Evolutionary conservation across 768 basidiomycete genomes (phyloP), one percentile per base, ranked within the genome.

Genomic region (Glaciozyma antarctica): DNA sequence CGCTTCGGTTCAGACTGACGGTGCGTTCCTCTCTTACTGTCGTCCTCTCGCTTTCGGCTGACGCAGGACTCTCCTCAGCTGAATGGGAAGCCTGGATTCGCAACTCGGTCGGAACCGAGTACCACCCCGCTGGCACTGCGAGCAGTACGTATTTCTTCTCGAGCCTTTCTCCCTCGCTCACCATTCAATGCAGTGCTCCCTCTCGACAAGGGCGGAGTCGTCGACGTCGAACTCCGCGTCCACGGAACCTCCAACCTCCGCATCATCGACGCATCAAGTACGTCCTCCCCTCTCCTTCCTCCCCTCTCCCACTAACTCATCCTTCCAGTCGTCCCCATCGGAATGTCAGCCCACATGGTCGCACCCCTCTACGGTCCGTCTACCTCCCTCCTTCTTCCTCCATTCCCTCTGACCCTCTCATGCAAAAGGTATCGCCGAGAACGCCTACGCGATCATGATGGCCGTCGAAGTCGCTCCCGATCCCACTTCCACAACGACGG

Each of bases 181-280:
- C 13, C 38, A 8, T 21, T 24, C n/a, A 22, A 32, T 61, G 73
- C 78, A 1, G 81, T 82, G 80, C 73, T 80, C 44, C 77, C 78
- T 21, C 68, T 72, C 43, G 73, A 68, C 7, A 63, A 63, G 22
- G 79, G 77, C 43, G 82, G 81, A 48, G 81, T 81, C 9, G 80
- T 82, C 58, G 79, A 80, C 68, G 74, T 76, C 43, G 72, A 77
- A 49, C 70, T 80, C 26, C 68, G 73, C 17, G 81, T 83, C 2
- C 78, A 82, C 67, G 81, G 81, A 22, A 75, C 79, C 21, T 58
- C 63, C 41, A 79, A 80, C 62, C 71, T 83, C 38, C 75, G 81
- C 54, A 77, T 79, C 44, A 72, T 75, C n/a, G 79, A 80, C 63
- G 69, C 65, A 71, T 72, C 72, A 3, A 66, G 55, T 57, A 47